These are phyloP conservation scores for Mycena epipterygia DNA, from an alignment of 768 basidiomycete genomes.

Conservation along the genomic window DNA sequence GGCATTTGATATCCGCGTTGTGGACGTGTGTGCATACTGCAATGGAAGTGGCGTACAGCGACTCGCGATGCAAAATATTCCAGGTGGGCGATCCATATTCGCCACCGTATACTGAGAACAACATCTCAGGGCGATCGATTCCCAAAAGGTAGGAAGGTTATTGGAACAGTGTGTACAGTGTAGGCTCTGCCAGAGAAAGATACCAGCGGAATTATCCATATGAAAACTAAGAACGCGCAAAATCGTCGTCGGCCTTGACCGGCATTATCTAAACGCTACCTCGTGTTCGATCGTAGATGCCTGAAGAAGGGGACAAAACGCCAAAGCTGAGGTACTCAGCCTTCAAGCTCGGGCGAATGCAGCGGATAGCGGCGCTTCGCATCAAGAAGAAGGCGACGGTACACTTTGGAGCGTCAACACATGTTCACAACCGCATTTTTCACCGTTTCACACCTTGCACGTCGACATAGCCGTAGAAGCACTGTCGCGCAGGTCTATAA, in stretches of 20 bases:
- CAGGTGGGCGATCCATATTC: slow-evolving; percentile 7
- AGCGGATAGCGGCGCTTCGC: slow-evolving; percentile 35
- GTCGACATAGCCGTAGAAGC: slow-evolving; percentile 22
- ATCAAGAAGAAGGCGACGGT: slow-evolving; percentile 24
- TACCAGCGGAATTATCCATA: background rate
- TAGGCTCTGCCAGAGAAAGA: slow-evolving; percentile 4
- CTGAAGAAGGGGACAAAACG: slow-evolving; percentile 28
- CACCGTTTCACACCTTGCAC: slow-evolving; percentile 1
- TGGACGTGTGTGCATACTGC: slow-evolving; percentile 16
- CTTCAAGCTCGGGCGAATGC: slow-evolving; percentile 35
- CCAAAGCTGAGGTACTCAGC: slow-evolving; percentile 27
- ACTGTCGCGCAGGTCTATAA: slow-evolving; percentile 22
- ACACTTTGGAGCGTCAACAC: slow-evolving; percentile 23
- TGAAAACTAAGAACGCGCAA: slow-evolving; percentile 11
- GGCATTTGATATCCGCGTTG: slow-evolving; percentile 32
- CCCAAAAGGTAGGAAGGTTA: slow-evolving; percentile 19
- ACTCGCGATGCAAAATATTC: background rate
- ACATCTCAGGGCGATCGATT: slow-evolving; percentile 16
- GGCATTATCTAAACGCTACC: slow-evolving; percentile 26
- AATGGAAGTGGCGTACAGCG: slow-evolving; percentile 3
- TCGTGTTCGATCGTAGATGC: slow-evolving; percentile 26
- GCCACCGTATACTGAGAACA: slow-evolving; percentile 7
- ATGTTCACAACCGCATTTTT: slow-evolving; percentile 20
- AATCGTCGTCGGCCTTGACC: slow-evolving; percentile 20
- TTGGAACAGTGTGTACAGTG: background rate